These are phyloP conservation scores for Aspergillus funiculosus DNA, from an alignment of 495 filamentous ascomycete genomes.

Conservation along the genomic window DNA sequence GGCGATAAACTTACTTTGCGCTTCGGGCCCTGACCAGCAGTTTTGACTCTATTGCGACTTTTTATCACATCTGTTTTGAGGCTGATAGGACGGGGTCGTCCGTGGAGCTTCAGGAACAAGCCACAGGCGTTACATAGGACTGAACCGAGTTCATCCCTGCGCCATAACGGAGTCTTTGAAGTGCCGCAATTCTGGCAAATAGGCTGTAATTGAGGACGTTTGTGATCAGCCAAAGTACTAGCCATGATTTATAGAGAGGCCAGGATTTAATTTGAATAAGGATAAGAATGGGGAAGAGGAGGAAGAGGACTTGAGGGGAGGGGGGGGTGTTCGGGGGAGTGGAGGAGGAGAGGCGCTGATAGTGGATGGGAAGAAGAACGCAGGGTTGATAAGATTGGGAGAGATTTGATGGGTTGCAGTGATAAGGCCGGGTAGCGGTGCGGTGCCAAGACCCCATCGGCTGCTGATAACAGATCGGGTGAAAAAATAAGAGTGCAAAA, in stretches of 20 bases:
- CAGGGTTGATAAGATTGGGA: slow-evolving; percentile 48
- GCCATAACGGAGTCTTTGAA: slow-evolving; percentile 93
- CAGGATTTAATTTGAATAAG: too few species aligned
- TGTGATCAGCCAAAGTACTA: slow-evolving; percentile 50
- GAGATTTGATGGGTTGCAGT: slow-evolving; percentile 40
- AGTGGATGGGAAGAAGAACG: slow-evolving; percentile 24
- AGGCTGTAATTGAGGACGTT: slow-evolving; percentile 67
- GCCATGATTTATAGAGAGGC: slow-evolving; percentile 48
- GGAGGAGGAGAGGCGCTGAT: slow-evolving; percentile 22
- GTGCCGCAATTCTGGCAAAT: slow-evolving; percentile 97
- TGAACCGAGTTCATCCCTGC: slow-evolving; percentile 88
- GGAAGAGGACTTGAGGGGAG: slow-evolving; percentile 16
- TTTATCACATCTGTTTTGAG: slow-evolving; percentile 99
- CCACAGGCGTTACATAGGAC: slow-evolving; percentile 99
- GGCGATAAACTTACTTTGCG: slow-evolving; percentile 64
- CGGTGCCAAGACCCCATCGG: slow-evolving; percentile 34
- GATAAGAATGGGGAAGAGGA: slow-evolving; percentile 15
- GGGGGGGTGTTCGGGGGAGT: slow-evolving; percentile 16
- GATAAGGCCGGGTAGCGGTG: slow-evolving; percentile 39
- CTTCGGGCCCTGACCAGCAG: slow-evolving; percentile 73
- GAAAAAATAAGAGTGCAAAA: slow-evolving; percentile 28
- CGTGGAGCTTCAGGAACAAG: slow-evolving; percentile 93
- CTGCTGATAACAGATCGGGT: slow-evolving; percentile 32
- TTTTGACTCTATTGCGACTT: slow-evolving; percentile 96
- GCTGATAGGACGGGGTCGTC: slow-evolving; percentile 84